Base-by-base conservation (phyloP, 1,139 yeast genomes). In the Schizosaccharomyces versatilis region DNA sequence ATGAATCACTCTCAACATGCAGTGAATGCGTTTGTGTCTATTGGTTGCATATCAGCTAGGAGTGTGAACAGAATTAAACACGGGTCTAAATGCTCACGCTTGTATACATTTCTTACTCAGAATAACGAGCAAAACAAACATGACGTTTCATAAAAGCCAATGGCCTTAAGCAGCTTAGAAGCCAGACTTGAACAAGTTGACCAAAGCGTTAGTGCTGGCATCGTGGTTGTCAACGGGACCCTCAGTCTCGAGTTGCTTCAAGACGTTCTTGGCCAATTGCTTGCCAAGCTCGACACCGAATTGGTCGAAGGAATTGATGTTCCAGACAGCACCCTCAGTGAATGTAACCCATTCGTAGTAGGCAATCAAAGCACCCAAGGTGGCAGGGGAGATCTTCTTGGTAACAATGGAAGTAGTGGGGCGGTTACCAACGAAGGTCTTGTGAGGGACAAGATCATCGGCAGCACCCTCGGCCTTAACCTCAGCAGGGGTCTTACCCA, bases 241-340 rank as follows among this genome's bases (percentile, higher is more conserved):
- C 55, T 72, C 66, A 66, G 76, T 79, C 61, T 81, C 80, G 67
- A 90, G 79, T 73, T 90, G 95, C 64, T 77, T 76, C 63, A 94
- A 93, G 67, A 90, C 90, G 60, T 77, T 94, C 80, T 90, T 90
- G 67, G 98, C 98, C 67, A 90, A 79, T 55, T 83, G 94, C 75
- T 90, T 90, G 69, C 98, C 98, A 65, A 90, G 82, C 74, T 90
- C 98, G 65, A 90, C 98, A 71, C 98, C 98, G 95, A 97, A 90
- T 76, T 90, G 98, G 75, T 90, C 98, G 68, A 85, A 90, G 15
- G 97, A 88, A 79, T 90, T 90, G 74, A 90, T 88, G 78, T 93
- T 90, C 98, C 98, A 90, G 66, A 90, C 72, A 58, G 98, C 98
- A 71, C 98, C 98, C 73, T 90, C 98, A 59, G 88, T 88, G 72